A percentile compares a stretch with the other conserved stretches of the same genome.
phyloP scores from a whole-genome alignment of 1,139 yeast genomes.

The Hyphopichia khmerensis region DNA sequence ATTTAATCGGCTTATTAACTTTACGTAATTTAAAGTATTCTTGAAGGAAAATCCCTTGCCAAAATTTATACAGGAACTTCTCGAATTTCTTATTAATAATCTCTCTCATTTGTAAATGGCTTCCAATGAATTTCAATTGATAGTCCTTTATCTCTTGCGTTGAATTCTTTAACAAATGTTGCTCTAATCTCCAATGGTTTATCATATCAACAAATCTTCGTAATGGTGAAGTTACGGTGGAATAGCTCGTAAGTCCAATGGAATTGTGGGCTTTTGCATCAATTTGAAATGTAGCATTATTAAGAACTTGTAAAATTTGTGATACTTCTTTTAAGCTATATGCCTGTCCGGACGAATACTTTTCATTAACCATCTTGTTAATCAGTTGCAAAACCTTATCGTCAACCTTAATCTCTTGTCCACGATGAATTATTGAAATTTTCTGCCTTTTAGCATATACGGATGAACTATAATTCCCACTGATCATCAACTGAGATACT shows the following conservation, averaged over 20 bases:
- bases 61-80: slow-evolving; percentile 28
- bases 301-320: slow-evolving; percentile 24
- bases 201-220: slow-evolving; percentile 82
- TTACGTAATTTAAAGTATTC: slow-evolving; percentile 21
- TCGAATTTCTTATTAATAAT: slow-evolving; percentile 25
- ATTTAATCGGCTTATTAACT: slow-evolving; percentile 20
- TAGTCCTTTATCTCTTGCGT: not conserved
- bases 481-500: slow-evolving; percentile 82
- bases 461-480: slow-evolving; percentile 68
- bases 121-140: slow-evolving; percentile 18
- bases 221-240: slow-evolving; percentile 86
- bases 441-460: slow-evolving; percentile 40
- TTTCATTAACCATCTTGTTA: slow-evolving; percentile 13
- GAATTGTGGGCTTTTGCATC: slow-evolving; percentile 53
- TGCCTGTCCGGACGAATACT: slow-evolving; percentile 14
- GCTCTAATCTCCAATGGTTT: slow-evolving; percentile 61
- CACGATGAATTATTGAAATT: slow-evolving; percentile 58
- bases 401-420: slow-evolving; percentile 32
- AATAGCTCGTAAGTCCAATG: slow-evolving; percentile 62
- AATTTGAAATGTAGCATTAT: slow-evolving; percentile 32
- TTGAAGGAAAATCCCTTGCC: slow-evolving; percentile 39
- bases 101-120: slow-evolving; percentile 34
- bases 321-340: slow-evolving; percentile 17
- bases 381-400: slow-evolving; percentile 21
- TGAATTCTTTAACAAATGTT: slow-evolving; percentile 13